Base-by-base conservation (phyloP, 1,139 yeast genomes). In the Zygoascus sp. region DNA sequence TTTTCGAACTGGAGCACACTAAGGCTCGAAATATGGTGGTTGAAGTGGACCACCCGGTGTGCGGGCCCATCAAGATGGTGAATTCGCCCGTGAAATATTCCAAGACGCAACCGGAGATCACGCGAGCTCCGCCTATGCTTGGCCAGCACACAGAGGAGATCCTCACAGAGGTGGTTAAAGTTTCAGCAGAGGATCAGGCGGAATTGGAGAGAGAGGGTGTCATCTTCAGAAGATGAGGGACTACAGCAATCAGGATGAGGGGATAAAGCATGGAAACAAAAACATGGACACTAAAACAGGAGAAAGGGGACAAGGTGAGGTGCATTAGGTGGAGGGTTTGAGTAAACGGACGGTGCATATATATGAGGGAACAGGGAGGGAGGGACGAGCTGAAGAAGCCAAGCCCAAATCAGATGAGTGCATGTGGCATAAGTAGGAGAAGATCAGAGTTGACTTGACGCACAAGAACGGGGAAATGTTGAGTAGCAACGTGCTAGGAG, bases 111-210 rank as follows among this genome's bases (percentile, higher is more conserved):
- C 65, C 67, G 17, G 45, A 30, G 63, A 68, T 54, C 65, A 67
- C 57, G 67, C 62, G 55, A 49, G 73, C 57, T 60, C 75, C 66
- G 64, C 81, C 62, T 65, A 61, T 58, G 55, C 65, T 56, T 40
- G 69, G 69, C 9, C 62, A 66, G 52, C 69, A 66, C 48, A 64
- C 68, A 2, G 44, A 23, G 11, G 64, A 63, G 45, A 56, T 65
- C 1, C 50, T 66, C 44, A 40, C 32, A 2, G 55, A 54, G n/a
- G 55, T 51, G 36, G 55, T 53, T 17, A 68, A 66, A 2, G 53
- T 55, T 37, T 38, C 50, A 16, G 49, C 38, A 2, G 52, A 48
- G 1, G 55, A 56, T 19, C 55, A 66, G 32, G 42, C 30, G 11
- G 47, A 42, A 17, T 50, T 64, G 20, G 42, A 47, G 2, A 32